These are phyloP conservation scores for Rhodotorula sp. DNA, from an alignment of 1,284 basidiomycete genomes.

Conservation along the genomic window DNA sequence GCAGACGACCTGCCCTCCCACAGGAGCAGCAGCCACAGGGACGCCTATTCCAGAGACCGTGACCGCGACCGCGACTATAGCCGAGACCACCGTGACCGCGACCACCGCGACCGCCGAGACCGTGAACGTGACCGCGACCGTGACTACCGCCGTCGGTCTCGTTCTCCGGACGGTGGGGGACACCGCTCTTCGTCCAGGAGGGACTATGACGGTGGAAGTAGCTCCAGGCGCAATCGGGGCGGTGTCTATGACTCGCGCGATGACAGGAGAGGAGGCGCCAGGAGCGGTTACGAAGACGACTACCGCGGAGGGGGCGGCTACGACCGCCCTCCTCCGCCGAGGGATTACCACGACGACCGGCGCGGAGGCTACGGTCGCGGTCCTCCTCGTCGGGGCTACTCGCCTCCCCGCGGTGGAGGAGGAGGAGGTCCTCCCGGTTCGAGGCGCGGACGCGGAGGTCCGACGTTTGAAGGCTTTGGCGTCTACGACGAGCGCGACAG, in stretches of 20 bases:
- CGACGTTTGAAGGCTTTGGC: conserved; percentile 48
- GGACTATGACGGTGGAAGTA: conserved; percentile 41
- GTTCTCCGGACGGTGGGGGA: conserved; percentile 32
- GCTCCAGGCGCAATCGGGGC: conserved; percentile 43
- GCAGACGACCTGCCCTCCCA: conserved; percentile 2
- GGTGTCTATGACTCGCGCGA: conserved; percentile 8
- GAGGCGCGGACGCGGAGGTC: conserved; percentile 46
- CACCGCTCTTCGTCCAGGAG: conserved; percentile 32
- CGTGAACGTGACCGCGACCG: conserved; percentile 2
- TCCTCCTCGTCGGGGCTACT: conserved; percentile 33
- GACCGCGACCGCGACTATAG: background rate
- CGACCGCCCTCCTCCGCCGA: conserved; percentile 25
- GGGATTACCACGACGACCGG: conserved; percentile 35
- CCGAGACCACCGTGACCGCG: background rate
- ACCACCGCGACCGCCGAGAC: conserved; percentile 1
- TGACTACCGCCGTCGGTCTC: conserved; percentile 13
- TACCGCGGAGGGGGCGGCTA: conserved; percentile 42
- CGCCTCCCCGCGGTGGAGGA: background rate
- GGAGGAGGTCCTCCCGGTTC: background rate
- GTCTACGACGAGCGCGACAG: conserved; percentile 60
- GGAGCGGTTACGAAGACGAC: conserved; percentile 13
- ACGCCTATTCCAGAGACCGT: background rate
- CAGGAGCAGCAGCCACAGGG: conserved; percentile 7
- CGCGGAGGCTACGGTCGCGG: conserved; percentile 49
- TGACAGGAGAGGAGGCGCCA: background rate